These are phyloP conservation scores for Ashbya aceris DNA, from an alignment of 1,139 yeast genomes.

Conservation along the genomic window DNA sequence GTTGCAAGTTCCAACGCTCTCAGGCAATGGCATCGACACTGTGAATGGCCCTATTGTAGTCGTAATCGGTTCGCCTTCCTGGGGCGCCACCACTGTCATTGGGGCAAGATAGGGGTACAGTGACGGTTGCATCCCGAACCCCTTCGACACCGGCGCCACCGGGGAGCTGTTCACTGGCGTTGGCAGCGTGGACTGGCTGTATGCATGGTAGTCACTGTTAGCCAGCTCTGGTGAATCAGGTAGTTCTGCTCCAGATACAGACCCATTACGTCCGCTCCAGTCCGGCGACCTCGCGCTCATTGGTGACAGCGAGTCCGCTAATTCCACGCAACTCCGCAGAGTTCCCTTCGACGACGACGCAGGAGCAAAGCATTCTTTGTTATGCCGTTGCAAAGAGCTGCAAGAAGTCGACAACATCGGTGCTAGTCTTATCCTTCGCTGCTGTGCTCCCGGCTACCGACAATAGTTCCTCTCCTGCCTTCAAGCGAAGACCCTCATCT, in stretches of 20 bases:
- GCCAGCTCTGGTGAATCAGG: neutral
- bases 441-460: too few species aligned
- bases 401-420: too few species aligned
- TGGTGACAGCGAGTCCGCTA: neutral
- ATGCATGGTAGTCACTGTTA: neutral
- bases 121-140: neutral
- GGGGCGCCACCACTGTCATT: neutral
- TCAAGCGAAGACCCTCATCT: too few species aligned
- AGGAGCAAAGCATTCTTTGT: too few species aligned
- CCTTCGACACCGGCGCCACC: neutral
- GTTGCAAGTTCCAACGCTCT: constrained; percentile 5
- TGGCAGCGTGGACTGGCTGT: neutral
- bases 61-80: neutral
- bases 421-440: too few species aligned
- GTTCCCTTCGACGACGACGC: too few species aligned
- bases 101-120: neutral
- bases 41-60: neutral
- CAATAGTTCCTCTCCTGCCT: too few species aligned
- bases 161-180: constrained; percentile 1
- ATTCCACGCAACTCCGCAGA: too few species aligned
- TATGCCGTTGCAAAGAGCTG: too few species aligned
- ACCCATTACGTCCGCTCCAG: neutral
- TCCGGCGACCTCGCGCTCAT: constrained; percentile 5
- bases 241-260: neutral
- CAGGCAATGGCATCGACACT: constrained; percentile 1